Evolutionary conservation across 1,139 yeast genomes (phyloP).

Genomic region (Hyphopichia buzzinii): DNA sequence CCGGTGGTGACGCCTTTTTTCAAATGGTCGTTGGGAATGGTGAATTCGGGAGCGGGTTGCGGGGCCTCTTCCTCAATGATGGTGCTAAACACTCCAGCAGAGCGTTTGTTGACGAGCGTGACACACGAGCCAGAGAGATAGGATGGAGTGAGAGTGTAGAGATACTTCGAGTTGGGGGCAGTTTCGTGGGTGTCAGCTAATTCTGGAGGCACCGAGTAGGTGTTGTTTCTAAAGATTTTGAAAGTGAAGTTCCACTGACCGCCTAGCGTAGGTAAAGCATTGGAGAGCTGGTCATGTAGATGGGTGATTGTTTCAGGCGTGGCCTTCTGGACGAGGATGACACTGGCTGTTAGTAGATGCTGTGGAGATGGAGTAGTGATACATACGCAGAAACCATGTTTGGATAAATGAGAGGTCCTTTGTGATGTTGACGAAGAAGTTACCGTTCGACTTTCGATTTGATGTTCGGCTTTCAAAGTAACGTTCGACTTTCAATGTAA

Average conservation of each 20-base stretch:
- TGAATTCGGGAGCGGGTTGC: slow-evolving; percentile 13
- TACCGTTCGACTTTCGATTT: no score
- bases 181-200: slow-evolving; percentile 23
- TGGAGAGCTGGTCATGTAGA: slow-evolving; percentile 64
- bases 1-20: slow-evolving; percentile 49
- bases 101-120: slow-evolving; percentile 50
- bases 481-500: no score
- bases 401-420: not conserved
- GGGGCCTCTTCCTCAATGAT: slow-evolving; percentile 34
- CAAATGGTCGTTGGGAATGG: slow-evolving; percentile 39
- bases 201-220: slow-evolving; percentile 45
- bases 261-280: slow-evolving; percentile 55
- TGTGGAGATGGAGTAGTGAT: not conserved
- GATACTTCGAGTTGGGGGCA: slow-evolving; percentile 44
- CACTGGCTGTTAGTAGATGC: slow-evolving; percentile 25
- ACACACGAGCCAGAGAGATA: slow-evolving; percentile 52
- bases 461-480: no score
- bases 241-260: slow-evolving; percentile 68
- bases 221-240: slow-evolving; percentile 63
- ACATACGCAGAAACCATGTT: slow-evolving; percentile 36
- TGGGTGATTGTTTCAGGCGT: slow-evolving; percentile 64
- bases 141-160: slow-evolving; percentile 58
- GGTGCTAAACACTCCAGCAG: slow-evolving; percentile 45
- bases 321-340: slow-evolving; percentile 53
- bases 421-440: no score